Conservation (phyloP, 805 yeast genomes). For the Yueomyces sp. region DNA sequence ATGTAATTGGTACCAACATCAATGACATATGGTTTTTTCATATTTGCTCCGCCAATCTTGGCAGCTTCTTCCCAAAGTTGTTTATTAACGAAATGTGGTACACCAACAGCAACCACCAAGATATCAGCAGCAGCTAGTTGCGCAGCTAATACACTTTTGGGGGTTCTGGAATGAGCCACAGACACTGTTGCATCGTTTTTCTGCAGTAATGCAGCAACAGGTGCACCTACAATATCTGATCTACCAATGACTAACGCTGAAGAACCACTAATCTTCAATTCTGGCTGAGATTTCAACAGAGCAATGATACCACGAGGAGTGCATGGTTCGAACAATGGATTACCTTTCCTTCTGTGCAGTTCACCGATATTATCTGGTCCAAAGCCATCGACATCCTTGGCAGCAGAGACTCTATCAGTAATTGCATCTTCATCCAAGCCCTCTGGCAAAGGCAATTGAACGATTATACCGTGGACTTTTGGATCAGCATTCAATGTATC, state of each 20-base stretch:
- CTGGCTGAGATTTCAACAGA: slow-evolving; percentile 49
- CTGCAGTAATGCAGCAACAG: slow-evolving; percentile 73
- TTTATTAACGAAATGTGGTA: slow-evolving; percentile 55
- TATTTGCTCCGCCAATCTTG: slow-evolving; percentile 2
- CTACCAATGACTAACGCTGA: slow-evolving; percentile 88
- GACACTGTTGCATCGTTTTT: slow-evolving; percentile 82
- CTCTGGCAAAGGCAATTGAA: slow-evolving; percentile 81
- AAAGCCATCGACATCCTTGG: slow-evolving; percentile 93
- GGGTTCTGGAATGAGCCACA: slow-evolving; percentile 64
- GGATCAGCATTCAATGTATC: slow-evolving; percentile 58
- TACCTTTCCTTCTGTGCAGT: slow-evolving; percentile 72
- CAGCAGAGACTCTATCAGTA: slow-evolving; percentile 68
- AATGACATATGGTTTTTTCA: slow-evolving; percentile 48
- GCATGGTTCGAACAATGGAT: slow-evolving; percentile 78
- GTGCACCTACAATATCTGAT: slow-evolving; percentile 92
- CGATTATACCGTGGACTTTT: slow-evolving; percentile 70
- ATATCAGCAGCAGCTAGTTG: slow-evolving; percentile 64
- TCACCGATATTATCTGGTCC: slow-evolving; percentile 84
- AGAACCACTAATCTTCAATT: slow-evolving; percentile 59
- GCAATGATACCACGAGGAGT: slow-evolving; percentile 91
- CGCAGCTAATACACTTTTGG: slow-evolving; percentile 36
- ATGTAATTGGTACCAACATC: slow-evolving; percentile 78
- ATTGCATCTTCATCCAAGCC: slow-evolving; percentile 66
- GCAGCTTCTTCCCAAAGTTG: slow-evolving; percentile 46
- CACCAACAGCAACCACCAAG: slow-evolving; percentile 70